A percentile compares a stretch with the other conserved stretches of the same genome.
Conservation (phyloP, 164 flowering plant species). For the Protea cynaroides region DNA sequence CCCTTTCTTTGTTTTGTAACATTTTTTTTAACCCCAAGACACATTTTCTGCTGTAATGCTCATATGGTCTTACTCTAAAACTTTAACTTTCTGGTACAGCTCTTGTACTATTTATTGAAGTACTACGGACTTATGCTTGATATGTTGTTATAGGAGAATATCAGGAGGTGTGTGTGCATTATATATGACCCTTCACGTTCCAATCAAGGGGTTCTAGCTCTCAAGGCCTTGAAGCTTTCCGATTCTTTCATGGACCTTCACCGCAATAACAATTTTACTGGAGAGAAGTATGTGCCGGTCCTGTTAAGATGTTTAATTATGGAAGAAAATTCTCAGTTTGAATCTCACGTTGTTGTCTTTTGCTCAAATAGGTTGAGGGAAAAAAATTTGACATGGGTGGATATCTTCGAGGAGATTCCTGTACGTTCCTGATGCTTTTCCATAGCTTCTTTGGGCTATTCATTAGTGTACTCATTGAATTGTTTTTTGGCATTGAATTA, state of each 20-base stretch:
- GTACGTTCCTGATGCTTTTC: conserved; percentile 38
- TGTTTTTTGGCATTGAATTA: too few relatives aligned
- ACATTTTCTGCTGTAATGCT: too few relatives aligned
- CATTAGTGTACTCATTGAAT: too few relatives aligned
- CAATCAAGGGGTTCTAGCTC: conserved; percentile 84
- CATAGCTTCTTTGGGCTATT: neutral
- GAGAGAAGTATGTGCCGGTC: conserved; percentile 70
- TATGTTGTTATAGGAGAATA: conserved; percentile 69
- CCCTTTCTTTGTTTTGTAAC: too few relatives aligned
- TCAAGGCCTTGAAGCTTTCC: conserved; percentile 94
- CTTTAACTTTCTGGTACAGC: too few relatives aligned
- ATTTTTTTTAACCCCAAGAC: too few relatives aligned
- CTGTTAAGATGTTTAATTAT: neutral
- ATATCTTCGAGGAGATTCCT: conserved; percentile 98
- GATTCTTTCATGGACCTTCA: conserved; percentile 97
- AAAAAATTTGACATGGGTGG: conserved; percentile 92
- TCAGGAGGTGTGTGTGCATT: conserved; percentile 92
- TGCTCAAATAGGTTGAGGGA: conserved; percentile 72
- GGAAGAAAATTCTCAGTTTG: neutral
- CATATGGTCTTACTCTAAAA: too few relatives aligned
- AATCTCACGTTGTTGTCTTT: conserved; percentile 13
- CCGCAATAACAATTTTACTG: conserved; percentile 74
- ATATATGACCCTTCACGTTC: conserved; percentile 92
- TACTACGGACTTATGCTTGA: neutral
- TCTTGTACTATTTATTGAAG: too few relatives aligned